A percentile compares a stretch with the other conserved stretches of the same genome.
Evolutionary conservation across 2,329 filamentous ascomycete species (phyloP).

Genomic region (Teratosphaeria zuluensis): DNA sequence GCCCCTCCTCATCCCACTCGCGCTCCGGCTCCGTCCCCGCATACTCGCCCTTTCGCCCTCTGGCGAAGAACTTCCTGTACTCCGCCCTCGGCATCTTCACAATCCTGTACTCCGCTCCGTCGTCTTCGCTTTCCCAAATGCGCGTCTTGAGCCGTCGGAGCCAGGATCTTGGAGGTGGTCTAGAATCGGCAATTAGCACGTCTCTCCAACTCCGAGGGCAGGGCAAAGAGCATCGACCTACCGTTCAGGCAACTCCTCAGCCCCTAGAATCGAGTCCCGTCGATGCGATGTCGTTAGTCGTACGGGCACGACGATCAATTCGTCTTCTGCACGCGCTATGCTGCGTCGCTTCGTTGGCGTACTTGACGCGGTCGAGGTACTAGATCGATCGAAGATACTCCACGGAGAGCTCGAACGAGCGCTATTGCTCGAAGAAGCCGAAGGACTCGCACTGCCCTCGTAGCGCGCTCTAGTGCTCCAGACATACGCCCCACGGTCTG

Average conservation of each 20-base stretch:
- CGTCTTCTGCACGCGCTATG: slow-evolving; percentile 9
- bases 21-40: slow-evolving; percentile 22
- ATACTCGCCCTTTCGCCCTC: slow-evolving; percentile 18
- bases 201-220: neutral
- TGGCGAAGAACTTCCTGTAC: slow-evolving; percentile 17
- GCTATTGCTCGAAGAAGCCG: no score
- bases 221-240: neutral
- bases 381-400: no score
- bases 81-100: slow-evolving; percentile 24
- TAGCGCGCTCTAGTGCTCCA: neutral
- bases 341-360: no score
- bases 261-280: slow-evolving; percentile 7
- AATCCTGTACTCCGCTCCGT: slow-evolving; percentile 15
- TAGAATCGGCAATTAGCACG: slow-evolving; percentile 2
- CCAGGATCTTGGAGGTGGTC: slow-evolving; percentile 16
- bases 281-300: slow-evolving; percentile 11
- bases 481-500: no score
- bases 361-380: no score
- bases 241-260: slow-evolving; percentile 13
- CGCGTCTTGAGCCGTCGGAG: slow-evolving; percentile 20
- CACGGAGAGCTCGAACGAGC: no score
- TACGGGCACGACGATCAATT: slow-evolving; percentile 21
- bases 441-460: no score
- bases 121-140: slow-evolving; percentile 9
- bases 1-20: slow-evolving; percentile 11